A percentile compares a stretch with the other conserved stretches of the same genome.
Conservation (phyloP, 352 stramenopile genomes). For the Stramenopiles sp. region DNA sequence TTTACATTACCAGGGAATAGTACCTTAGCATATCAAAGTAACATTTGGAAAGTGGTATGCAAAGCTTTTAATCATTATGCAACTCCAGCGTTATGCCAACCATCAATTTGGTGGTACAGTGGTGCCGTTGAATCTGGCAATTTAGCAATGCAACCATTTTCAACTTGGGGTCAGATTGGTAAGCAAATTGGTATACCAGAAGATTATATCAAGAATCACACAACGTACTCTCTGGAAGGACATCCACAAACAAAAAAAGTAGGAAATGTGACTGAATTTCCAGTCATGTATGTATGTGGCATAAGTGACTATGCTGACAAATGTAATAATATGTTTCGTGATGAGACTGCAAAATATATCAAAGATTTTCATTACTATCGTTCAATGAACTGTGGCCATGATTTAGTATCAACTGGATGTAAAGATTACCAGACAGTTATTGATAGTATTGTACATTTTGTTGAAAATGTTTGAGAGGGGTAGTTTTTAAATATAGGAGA, state of each 20-base stretch:
- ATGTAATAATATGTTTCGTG: not conserved
- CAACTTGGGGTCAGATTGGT: not conserved
- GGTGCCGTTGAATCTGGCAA: not conserved
- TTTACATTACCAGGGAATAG: not conserved
- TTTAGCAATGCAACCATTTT: not conserved
- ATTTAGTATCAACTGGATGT: not conserved
- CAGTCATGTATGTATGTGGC: not conserved
- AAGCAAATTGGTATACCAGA: not conserved
- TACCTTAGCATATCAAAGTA: not conserved
- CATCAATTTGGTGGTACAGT: not conserved
- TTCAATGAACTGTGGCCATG: not conserved
- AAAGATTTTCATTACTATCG: not conserved
- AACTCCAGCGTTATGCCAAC: not conserved
- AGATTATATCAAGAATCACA: not conserved
- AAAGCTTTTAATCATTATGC: not conserved
- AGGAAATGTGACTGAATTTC: not conserved
- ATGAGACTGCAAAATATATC: not conserved
- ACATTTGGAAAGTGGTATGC: not conserved
- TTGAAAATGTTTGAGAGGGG: no score
- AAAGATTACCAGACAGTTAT: not conserved
- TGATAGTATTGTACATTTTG: not conserved
- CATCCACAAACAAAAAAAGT: not conserved
- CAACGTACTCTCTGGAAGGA: not conserved
- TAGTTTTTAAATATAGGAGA: no score
- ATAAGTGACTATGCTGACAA: not conserved